A percentile compares a stretch with the other conserved stretches of the same genome.
Evolutionary conservation across 768 basidiomycete species (phyloP).

Genomic region (Phaeolepiota aurea): DNA sequence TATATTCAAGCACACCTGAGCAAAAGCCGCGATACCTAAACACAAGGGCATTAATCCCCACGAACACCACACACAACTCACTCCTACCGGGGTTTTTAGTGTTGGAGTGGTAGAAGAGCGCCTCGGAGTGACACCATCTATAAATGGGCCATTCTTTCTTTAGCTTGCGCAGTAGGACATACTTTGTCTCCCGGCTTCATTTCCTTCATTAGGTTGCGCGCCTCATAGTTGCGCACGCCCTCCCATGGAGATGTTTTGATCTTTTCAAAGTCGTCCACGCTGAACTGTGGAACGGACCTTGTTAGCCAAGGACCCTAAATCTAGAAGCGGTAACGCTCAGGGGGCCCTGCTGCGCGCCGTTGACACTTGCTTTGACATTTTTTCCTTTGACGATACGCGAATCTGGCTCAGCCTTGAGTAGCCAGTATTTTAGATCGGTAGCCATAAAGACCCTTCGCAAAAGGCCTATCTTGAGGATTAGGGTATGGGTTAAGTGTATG

Average conservation of each 20-base stretch:
- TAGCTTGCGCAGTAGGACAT: too few relatives aligned
- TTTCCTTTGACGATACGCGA: conserved; percentile 79
- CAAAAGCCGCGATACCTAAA: conserved; percentile 72
- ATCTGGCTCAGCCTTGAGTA: conserved; percentile 84
- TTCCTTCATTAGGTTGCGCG: conserved; percentile 75
- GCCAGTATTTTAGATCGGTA: conserved; percentile 38
- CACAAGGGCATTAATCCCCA: conserved; percentile 1
- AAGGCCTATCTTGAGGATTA: background rate
- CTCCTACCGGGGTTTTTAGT: conserved; percentile 69
- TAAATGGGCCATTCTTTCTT: too few relatives aligned
- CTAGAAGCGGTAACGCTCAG: background rate
- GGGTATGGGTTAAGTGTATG: too few relatives aligned
- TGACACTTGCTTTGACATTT: conserved; percentile 61
- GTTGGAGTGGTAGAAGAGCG: conserved; percentile 83
- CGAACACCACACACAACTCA: conserved; percentile 5
- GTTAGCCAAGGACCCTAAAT: background rate
- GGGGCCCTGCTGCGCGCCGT: background rate
- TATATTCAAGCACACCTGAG: conserved; percentile 57
- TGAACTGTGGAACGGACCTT: conserved; percentile 62
- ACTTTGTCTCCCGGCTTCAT: conserved; percentile 76
- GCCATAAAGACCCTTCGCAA: background rate
- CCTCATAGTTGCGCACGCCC: conserved; percentile 81
- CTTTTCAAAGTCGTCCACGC: conserved; percentile 77
- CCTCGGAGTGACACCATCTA: conserved; percentile 33
- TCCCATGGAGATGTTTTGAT: conserved; percentile 73